These are phyloP conservation scores for Lathyrus aphaca DNA, from an alignment of 306 rosid species.

Conservation along the genomic window DNA sequence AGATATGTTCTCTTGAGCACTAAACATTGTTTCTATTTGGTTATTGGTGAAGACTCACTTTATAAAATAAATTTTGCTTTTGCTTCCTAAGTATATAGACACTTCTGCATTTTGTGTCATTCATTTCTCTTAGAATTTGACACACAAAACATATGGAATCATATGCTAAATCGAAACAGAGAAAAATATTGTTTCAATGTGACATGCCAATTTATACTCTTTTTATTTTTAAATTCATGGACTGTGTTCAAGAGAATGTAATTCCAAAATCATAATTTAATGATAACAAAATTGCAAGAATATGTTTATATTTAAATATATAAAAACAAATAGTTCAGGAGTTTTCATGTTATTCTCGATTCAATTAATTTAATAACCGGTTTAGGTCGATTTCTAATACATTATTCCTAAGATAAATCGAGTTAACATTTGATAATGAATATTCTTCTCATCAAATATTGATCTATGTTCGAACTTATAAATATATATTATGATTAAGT, in stretches of 20 bases:
- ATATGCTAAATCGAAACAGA: slow-evolving; percentile 45
- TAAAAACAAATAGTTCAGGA: not conserved
- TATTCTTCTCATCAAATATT: not conserved
- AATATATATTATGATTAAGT: no score
- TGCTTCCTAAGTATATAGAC: slow-evolving; percentile 27
- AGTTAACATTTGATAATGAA: not conserved
- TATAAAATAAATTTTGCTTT: slow-evolving; percentile 15
- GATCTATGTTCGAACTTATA: not conserved
- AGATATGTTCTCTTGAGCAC: slow-evolving; percentile 24
- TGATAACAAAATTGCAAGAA: slow-evolving; percentile 29
- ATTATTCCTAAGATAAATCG: not conserved
- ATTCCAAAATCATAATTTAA: slow-evolving; percentile 37
- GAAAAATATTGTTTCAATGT: slow-evolving; percentile 21
- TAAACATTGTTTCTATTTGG: slow-evolving; percentile 37
- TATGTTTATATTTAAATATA: not conserved
- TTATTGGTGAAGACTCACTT: slow-evolving; percentile 29
- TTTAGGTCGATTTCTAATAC: not conserved
- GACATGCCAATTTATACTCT: slow-evolving; percentile 34
- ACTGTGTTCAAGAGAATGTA: slow-evolving; percentile 47
- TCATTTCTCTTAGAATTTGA: not conserved
- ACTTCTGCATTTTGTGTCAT: slow-evolving; percentile 30
- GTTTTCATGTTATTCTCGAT: not conserved
- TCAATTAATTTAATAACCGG: not conserved
- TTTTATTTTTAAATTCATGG: slow-evolving; percentile 49
- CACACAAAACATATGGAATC: slow-evolving; percentile 47